phyloP scores from a whole-genome alignment of 1,284 basidiomycete species.

The Mixia osmundae region DNA sequence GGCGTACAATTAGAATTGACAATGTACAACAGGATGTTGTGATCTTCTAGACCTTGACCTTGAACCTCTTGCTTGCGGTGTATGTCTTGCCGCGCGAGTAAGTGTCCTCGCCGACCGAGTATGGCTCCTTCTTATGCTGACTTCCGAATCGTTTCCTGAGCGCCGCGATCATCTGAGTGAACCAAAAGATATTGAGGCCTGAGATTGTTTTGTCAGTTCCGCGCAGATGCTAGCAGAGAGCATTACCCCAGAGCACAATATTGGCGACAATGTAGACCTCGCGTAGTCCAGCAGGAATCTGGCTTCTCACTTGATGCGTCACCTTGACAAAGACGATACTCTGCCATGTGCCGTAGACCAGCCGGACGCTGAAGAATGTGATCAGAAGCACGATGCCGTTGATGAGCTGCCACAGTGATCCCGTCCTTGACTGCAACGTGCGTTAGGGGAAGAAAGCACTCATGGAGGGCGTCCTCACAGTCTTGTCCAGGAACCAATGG shows the following conservation, averaged over 20 bases:
- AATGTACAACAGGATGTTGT: too few relatives aligned
- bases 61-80: too few relatives aligned
- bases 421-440: not conserved
- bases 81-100: too few relatives aligned
- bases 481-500: slow-evolving; percentile 1
- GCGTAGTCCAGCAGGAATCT: not conserved
- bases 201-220: not conserved
- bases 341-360: not conserved
- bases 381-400: slow-evolving; percentile 1
- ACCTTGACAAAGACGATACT: not conserved
- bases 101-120: too few relatives aligned
- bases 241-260: not conserved
- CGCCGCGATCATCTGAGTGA: not conserved
- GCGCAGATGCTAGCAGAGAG: not conserved
- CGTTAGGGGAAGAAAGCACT: not conserved
- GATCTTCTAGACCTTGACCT: too few relatives aligned
- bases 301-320: not conserved
- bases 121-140: too few relatives aligned
- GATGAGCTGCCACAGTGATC: not conserved
- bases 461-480: not conserved
- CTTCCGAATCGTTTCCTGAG: too few relatives aligned
- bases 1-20: too few relatives aligned
- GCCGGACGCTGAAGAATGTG: not conserved
- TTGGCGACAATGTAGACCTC: not conserved
- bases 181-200: not conserved